phyloP scores from a whole-genome alignment of 148 eudicot genomes.

The Selenicereus undatus region DNA sequence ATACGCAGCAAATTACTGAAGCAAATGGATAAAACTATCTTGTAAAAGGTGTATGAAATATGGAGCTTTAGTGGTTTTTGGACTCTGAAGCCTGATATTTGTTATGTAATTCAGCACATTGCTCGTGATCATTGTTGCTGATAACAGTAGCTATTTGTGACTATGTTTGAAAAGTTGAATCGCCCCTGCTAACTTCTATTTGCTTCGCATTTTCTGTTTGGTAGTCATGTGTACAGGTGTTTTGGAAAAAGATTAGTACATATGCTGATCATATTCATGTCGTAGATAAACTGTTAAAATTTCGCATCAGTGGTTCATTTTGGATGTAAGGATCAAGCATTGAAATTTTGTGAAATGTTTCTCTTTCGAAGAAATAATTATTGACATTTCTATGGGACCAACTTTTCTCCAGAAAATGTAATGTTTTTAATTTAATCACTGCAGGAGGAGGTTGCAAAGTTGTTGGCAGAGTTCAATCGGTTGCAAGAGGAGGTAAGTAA shows the following conservation, averaged over 20 bases:
- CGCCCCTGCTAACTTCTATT: neutral
- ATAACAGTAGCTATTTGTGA: too few species aligned
- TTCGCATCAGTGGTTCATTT: neutral
- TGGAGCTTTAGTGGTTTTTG: neutral
- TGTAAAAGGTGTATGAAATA: neutral
- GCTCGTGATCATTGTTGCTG: too few species aligned
- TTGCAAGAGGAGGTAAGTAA: slow-evolving; percentile 53
- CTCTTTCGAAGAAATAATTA: neutral
- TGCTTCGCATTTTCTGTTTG: neutral
- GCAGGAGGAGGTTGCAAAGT: slow-evolving; percentile 71
- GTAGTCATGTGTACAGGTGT: neutral
- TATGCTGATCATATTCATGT: neutral
- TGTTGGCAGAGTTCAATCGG: slow-evolving; percentile 48
- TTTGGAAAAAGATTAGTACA: neutral
- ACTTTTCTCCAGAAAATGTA: neutral
- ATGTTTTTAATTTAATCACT: slow-evolving; percentile 17
- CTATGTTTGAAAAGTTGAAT: neutral
- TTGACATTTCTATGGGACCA: neutral
- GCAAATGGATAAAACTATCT: neutral
- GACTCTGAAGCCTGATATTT: too few species aligned
- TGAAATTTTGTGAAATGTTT: neutral
- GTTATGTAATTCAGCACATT: too few species aligned
- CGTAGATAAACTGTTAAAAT: neutral
- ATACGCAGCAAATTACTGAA: neutral
- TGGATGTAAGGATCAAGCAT: neutral